A percentile compares a stretch with the other conserved stretches of the same genome.
Conservation (phyloP, 495 filamentous ascomycete species). For the Xylaria curta region DNA sequence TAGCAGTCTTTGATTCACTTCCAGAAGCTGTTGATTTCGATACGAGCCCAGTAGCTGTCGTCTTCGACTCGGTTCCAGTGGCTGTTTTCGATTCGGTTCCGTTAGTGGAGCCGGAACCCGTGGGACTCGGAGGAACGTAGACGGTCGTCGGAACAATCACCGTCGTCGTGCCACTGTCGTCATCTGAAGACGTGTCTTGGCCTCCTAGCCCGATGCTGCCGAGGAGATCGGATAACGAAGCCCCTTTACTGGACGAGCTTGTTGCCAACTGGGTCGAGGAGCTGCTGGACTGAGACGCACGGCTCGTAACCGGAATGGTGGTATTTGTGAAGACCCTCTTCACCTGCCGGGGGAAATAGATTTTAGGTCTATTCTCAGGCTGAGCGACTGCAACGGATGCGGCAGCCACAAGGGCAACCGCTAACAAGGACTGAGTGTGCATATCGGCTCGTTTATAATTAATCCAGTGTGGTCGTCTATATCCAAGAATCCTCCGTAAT, state of each 20-base stretch:
- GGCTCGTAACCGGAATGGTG: conserved; percentile 47
- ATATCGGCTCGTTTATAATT: conserved; percentile 43
- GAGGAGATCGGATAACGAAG: conserved; percentile 40
- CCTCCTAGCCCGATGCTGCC: conserved; percentile 28
- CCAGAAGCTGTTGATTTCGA: conserved; percentile 22
- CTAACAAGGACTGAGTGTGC: conserved; percentile 56
- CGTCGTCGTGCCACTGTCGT: conserved; percentile 16
- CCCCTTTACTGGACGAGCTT: conserved; percentile 41
- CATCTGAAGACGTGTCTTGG: conserved; percentile 4
- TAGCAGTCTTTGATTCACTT: conserved; percentile 13
- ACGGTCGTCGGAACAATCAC: conserved; percentile 21
- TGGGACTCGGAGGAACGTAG: conserved; percentile 17
- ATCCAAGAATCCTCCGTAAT: conserved; percentile 21
- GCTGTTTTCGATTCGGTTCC: conserved; percentile 28
- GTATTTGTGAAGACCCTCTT: conserved; percentile 61
- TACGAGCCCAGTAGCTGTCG: conserved; percentile 20
- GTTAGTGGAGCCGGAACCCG: conserved; percentile 19
- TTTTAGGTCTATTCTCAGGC: conserved; percentile 53
- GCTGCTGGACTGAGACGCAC: conserved; percentile 34
- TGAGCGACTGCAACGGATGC: conserved; percentile 55
- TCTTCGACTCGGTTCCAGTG: conserved; percentile 12
- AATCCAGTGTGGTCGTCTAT: conserved; percentile 34
- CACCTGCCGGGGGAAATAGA: conserved; percentile 66
- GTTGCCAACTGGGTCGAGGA: conserved; percentile 22
- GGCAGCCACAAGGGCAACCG: conserved; percentile 59